Conservation (phyloP, 1,139 yeast species). For the Diutina catenulata region DNA sequence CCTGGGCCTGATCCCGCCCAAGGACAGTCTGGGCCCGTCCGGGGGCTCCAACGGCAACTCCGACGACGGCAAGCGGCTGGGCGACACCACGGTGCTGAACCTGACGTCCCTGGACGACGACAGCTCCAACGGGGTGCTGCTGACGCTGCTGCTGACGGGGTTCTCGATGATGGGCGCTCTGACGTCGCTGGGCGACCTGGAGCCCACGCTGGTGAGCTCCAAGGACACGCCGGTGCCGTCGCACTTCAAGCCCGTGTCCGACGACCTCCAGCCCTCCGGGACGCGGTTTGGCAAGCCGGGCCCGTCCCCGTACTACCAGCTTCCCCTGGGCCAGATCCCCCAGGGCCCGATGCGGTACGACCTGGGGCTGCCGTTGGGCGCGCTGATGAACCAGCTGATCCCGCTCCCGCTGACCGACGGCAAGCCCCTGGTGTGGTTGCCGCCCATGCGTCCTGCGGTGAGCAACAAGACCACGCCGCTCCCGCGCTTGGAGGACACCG, state of each 20-base stretch:
- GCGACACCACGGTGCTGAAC: conserved; percentile 4
- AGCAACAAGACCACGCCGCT: too few relatives aligned
- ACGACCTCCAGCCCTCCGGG: not conserved
- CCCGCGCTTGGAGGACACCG: too few relatives aligned
- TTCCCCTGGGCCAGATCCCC: not conserved
- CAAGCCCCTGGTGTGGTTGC: too few relatives aligned
- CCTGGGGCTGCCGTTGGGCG: not conserved
- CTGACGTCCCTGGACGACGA: not conserved
- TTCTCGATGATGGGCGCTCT: not conserved
- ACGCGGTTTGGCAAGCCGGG: not conserved
- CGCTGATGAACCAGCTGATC: not conserved
- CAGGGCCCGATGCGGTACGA: not conserved
- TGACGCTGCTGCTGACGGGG: not conserved
- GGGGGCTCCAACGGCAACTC: not conserved
- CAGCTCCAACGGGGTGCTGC: not conserved
- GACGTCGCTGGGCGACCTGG: not conserved
- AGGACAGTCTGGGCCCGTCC: too few relatives aligned
- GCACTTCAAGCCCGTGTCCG: not conserved
- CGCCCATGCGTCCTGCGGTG: too few relatives aligned
- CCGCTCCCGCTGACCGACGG: too few relatives aligned
- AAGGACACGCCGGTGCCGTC: not conserved
- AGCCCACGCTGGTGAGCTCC: not conserved
- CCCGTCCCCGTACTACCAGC: not conserved
- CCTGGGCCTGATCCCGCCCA: not conserved
- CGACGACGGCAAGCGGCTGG: not conserved